Conservation (phyloP, 331 rosid genomes). For the Malus hybrid region DNA sequence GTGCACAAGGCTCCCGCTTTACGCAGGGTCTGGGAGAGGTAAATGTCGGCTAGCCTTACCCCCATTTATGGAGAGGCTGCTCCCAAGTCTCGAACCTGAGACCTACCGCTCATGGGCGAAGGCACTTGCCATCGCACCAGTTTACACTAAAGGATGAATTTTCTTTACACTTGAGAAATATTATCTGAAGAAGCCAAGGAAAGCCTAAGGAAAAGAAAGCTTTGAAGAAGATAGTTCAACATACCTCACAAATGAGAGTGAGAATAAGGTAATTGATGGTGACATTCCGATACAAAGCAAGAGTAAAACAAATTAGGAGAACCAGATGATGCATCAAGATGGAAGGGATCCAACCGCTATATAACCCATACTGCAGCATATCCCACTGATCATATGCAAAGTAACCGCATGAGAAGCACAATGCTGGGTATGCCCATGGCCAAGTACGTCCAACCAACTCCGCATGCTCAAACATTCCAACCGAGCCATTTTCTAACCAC, state of each 20-base stretch:
- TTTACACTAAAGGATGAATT: not conserved
- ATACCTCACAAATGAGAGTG: constrained; percentile 89
- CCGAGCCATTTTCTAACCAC: constrained; percentile 37
- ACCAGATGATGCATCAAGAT: constrained; percentile 81
- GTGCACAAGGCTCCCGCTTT: too few species aligned
- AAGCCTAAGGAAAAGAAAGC: constrained; percentile 4
- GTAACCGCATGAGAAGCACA: constrained; percentile 94
- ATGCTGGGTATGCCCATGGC: constrained; percentile 80
- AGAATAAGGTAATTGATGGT: constrained; percentile 94
- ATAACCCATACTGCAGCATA: constrained; percentile 64
- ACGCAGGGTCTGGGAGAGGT: too few species aligned
- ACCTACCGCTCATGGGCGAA: too few species aligned
- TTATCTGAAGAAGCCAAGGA: not conserved
- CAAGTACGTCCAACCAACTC: constrained; percentile 66
- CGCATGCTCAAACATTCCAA: constrained; percentile 79
- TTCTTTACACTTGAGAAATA: not conserved
- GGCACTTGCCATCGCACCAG: too few species aligned
- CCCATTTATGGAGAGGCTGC: too few species aligned
- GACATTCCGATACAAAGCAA: constrained; percentile 79
- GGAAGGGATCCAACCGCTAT: constrained; percentile 76
- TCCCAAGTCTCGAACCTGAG: too few species aligned
- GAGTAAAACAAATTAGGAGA: constrained; percentile 86
- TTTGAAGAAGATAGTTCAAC: not conserved
- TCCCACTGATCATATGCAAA: constrained; percentile 98
- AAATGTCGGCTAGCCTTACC: too few species aligned